Evolutionary conservation across 2,329 filamentous ascomycete genomes (phyloP), one percentile per base, ranked within the genome.

Genomic region (Ophiostoma sp.): DNA sequence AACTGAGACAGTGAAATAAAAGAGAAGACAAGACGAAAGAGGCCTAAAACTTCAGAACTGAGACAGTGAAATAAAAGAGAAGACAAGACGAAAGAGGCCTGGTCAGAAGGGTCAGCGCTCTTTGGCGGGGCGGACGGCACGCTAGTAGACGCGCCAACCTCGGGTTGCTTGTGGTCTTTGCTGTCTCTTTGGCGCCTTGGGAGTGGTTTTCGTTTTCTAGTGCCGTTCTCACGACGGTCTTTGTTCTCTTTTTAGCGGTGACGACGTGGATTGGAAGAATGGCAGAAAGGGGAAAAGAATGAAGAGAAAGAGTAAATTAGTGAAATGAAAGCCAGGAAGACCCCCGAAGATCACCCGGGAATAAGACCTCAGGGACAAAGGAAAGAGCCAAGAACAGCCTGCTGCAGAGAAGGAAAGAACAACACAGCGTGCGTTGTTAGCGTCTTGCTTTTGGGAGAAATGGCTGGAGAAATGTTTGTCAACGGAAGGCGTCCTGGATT

Each of bases 141-240:
- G 69, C 69, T 71, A 71, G 55, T 7, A 57, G 3, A 9, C 12
- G 42, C 19, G 69, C 55, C 69, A 71, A 50, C 39, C 69, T 63
- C 55, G 69, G 39, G 7, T 19, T 19, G 69, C 25, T 9, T 0
- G 61, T 48, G 33, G 50, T 55, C 22, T 68, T 48, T 68, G 11
- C 2, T 11, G 5, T 3, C 2, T 25, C 36, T 45, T 25, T 31
- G 12, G 55, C n/a, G 19, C n/a, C 8, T 64, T 64, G 33, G 33
- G 59, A 3, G 59, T 12, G n/a, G 28, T 36, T 57, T 31, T 61
- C 22, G 36, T 70, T 70, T 59, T 59, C 52, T 70, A 61, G 69
- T 48, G 69, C 33, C 22, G 7, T 55, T 57, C 17, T 22, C 19
- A 36, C n/a, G 48, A 11, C 7, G 12, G 66, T 28, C 59, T 64